Conservation (phyloP, 768 basidiomycete genomes). For the Hericium alpestre region DNA sequence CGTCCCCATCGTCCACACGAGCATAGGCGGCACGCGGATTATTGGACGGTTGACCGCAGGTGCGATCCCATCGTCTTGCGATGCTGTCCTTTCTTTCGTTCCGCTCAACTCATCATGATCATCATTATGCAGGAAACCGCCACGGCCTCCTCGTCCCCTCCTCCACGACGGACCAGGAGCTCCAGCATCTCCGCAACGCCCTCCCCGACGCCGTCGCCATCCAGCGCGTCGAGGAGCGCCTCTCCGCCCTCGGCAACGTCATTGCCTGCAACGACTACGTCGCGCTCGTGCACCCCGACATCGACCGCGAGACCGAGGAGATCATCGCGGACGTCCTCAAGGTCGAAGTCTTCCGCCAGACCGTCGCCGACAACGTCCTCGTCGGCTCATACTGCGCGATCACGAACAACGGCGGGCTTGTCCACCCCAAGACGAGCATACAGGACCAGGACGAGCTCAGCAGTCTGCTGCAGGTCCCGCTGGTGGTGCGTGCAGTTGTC, state of each 20-base stretch:
- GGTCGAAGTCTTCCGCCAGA: constrained; percentile 98
- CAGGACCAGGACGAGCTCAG: constrained; percentile 98
- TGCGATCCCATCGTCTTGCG: constrained; percentile 24
- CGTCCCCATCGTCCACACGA: constrained; percentile 92
- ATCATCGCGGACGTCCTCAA: constrained; percentile 99
- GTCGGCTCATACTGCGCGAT: constrained; percentile 94
- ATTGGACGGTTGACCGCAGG: constrained; percentile 89
- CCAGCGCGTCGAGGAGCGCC: constrained; percentile 92
- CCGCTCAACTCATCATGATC: not conserved
- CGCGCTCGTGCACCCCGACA: constrained; percentile 94
- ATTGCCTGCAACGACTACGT: constrained; percentile 99
- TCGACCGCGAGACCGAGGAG: constrained; percentile 98
- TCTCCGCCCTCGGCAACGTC: constrained; percentile 96
- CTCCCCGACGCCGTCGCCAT: constrained; percentile 89
- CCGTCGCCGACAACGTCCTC: constrained; percentile 90
- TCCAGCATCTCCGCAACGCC: constrained; percentile 93
- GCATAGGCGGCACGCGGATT: constrained; percentile 89
- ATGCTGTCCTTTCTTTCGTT: not conserved
- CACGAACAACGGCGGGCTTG: constrained; percentile 93
- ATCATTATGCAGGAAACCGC: constrained; percentile 53
- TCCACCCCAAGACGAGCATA: constrained; percentile 93
- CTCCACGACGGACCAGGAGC: constrained; percentile 93
- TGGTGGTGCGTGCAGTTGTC: constrained; percentile 61
- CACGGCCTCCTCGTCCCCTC: constrained; percentile 95
- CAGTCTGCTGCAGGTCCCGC: constrained; percentile 83